phyloP scores from a whole-genome alignment of 1,284 basidiomycete genomes.

The Ceratobasidium papillatum region DNA sequence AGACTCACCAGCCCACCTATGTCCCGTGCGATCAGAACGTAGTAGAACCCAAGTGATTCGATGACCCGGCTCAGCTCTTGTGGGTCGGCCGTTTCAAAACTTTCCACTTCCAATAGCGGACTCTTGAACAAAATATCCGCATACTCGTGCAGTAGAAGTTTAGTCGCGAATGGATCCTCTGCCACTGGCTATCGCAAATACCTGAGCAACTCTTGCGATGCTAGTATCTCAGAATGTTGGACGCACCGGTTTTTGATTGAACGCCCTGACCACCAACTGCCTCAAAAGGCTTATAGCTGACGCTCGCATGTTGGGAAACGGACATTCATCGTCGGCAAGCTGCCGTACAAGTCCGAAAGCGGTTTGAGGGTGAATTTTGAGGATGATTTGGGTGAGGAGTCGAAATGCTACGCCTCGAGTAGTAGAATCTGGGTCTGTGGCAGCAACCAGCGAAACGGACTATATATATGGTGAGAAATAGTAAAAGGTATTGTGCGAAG shows the following conservation, averaged over 20 bases:
- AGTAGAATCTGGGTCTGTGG: constrained; percentile 7
- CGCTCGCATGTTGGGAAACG: constrained; percentile 25
- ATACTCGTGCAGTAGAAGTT: constrained; percentile 17
- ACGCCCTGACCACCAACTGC: constrained; percentile 22
- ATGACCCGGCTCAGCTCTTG: constrained; percentile 27
- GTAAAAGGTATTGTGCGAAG: neutral
- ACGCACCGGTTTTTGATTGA: constrained; percentile 11
- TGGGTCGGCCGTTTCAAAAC: neutral
- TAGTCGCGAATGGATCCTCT: constrained; percentile 28
- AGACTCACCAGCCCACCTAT: neutral
- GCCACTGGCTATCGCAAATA: too few species aligned
- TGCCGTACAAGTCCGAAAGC: constrained; percentile 24
- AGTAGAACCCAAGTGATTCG: constrained; percentile 27
- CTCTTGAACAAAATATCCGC: constrained; percentile 9
- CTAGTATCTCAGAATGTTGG: neutral
- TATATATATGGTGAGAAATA: neutral
- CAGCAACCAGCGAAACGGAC: constrained; percentile 11
- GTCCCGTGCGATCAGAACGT: constrained; percentile 20
- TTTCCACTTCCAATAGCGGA: neutral
- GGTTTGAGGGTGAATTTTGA: neutral
- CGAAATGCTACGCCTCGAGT: neutral
- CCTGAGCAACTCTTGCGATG: too few species aligned
- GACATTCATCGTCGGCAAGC: constrained; percentile 18
- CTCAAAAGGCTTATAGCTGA: constrained; percentile 17
- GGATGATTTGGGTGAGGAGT: neutral